These are phyloP conservation scores for Bryum argenteum DNA, from an alignment of 225 moss, liverwort and hornwort genomes.

Conservation along the genomic window DNA sequence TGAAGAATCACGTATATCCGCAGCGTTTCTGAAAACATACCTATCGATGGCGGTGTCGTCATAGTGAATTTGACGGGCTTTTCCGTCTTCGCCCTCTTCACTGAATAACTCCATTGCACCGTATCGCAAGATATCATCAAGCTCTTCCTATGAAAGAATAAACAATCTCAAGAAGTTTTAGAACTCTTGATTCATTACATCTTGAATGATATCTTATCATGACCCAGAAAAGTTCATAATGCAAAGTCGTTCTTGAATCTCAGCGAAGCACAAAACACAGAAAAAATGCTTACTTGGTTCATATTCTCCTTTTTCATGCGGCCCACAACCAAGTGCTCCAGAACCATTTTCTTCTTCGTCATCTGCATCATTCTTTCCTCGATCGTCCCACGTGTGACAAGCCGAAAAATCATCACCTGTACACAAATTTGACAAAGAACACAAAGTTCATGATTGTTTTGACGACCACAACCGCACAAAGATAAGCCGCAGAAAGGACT, in stretches of 20 bases:
- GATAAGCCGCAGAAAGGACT: not conserved
- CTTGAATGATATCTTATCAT: not conserved
- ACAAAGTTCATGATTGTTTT: not conserved
- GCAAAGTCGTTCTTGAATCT: not conserved
- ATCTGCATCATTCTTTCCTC: constrained; percentile 99
- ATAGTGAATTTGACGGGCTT: constrained; percentile 82
- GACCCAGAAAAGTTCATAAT: not conserved
- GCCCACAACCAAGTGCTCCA: constrained; percentile 84
- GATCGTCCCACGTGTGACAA: constrained; percentile 90
- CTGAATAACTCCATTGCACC: constrained; percentile 89
- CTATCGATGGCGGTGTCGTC: constrained; percentile 96
- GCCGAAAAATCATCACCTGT: constrained; percentile 95
- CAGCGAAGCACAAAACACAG: not conserved
- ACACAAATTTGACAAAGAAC: constrained; percentile 13
- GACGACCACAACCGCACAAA: not conserved
- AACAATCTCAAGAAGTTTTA: constrained; percentile 13
- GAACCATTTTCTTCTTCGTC: constrained; percentile 90
- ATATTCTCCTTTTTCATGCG: constrained; percentile 84
- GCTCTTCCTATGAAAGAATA: constrained; percentile 65
- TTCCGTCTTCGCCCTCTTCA: constrained; percentile 71
- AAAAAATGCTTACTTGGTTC: constrained; percentile 60
- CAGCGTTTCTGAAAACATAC: constrained; percentile 34
- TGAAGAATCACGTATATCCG: not conserved
- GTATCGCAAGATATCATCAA: constrained; percentile 92
- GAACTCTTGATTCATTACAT: not conserved